phyloP scores from a whole-genome alignment of 129 eudicot genomes.

The Solidago caesia region DNA sequence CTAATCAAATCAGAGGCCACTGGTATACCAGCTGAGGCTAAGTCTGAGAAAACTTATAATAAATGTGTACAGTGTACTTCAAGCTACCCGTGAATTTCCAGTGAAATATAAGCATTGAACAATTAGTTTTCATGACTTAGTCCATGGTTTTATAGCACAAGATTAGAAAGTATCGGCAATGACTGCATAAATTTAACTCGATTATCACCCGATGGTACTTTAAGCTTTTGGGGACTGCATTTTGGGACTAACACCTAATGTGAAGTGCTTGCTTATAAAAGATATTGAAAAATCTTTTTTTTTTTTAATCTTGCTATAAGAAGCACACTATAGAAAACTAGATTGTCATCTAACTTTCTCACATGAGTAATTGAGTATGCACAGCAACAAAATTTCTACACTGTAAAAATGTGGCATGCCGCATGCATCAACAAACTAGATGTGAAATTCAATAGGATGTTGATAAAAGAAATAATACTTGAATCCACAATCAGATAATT shows the following conservation, averaged over 20 bases:
- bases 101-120: not conserved
- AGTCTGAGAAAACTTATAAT: conserved; percentile 4
- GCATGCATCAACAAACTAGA: not conserved
- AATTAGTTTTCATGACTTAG: conserved; percentile 15
- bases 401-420: not conserved
- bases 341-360: not conserved
- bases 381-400: not conserved
- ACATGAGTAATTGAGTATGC: not conserved
- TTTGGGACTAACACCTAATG: not conserved
- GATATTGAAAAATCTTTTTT: not conserved
- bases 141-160: not conserved
- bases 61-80: not conserved
- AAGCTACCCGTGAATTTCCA: not conserved
- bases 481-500: conserved; percentile 94
- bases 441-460: not conserved
- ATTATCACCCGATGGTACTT: not conserved
- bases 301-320: conserved; percentile 10
- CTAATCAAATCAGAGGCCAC: not conserved
- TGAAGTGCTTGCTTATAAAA: not conserved
- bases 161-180: not conserved
- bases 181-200: not conserved
- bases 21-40: not conserved
- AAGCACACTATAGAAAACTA: not conserved
- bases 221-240: not conserved
- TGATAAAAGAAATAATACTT: conserved; percentile 45